These are phyloP conservation scores for Zhuliangozyma parablackwelliae DNA, from an alignment of 1,139 yeast genomes.

Conservation along the genomic window DNA sequence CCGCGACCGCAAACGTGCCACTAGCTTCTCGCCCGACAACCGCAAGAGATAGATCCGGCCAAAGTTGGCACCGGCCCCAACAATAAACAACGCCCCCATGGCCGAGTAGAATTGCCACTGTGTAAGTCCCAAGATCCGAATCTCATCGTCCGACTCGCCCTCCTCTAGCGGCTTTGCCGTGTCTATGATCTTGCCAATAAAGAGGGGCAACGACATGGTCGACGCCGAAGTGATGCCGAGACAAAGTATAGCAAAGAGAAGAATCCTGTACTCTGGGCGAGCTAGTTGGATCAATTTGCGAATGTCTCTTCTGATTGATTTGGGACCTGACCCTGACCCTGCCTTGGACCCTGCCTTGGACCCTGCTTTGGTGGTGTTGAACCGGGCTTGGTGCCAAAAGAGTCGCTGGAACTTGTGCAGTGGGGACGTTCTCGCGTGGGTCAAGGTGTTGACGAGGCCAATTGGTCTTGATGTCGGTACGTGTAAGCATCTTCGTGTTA, in stretches of 20 bases:
- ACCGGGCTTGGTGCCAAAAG: background rate
- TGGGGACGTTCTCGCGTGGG: background rate
- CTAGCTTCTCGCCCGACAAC: conserved; percentile 79
- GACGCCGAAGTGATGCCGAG: conserved; percentile 51
- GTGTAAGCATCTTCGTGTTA: no score
- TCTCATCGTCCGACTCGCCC: conserved; percentile 12
- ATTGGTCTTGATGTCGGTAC: no score
- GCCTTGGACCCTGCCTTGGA: conserved; percentile 1
- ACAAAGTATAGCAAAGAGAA: conserved; percentile 52
- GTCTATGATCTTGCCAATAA: conserved; percentile 68
- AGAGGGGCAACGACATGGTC: conserved; percentile 69
- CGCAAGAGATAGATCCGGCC: conserved; percentile 74
- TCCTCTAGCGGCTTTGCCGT: conserved; percentile 20
- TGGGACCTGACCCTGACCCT: background rate
- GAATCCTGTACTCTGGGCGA: conserved; percentile 31
- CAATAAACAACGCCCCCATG: conserved; percentile 46
- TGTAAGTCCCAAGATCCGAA: conserved; percentile 27
- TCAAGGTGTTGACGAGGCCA: background rate
- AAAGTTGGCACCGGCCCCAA: conserved; percentile 76
- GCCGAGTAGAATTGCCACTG: conserved; percentile 32
- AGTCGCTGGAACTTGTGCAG: background rate
- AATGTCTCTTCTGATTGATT: conserved; percentile 15
- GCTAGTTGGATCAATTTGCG: conserved; percentile 30
- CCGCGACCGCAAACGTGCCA: conserved; percentile 73
- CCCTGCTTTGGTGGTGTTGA: conserved; percentile 3